These are phyloP conservation scores for Primulina eburnea DNA, from an alignment of 257 asterid genomes.

Conservation along the genomic window DNA sequence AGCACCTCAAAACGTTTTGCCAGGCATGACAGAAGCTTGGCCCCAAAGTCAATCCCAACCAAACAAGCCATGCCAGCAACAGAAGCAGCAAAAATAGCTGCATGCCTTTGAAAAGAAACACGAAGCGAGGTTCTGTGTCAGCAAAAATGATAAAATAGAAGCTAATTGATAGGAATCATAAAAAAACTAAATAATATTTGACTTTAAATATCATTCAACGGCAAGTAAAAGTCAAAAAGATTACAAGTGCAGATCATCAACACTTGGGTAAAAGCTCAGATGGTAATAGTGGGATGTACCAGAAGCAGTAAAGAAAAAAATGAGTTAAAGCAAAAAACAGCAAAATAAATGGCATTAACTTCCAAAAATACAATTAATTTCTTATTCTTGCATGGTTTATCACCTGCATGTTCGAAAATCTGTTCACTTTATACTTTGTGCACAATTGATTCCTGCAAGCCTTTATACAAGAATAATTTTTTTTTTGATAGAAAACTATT, in stretches of 20 bases:
- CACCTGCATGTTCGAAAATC: background rate
- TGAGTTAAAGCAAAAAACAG: background rate
- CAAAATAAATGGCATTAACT: background rate
- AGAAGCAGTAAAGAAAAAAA: background rate
- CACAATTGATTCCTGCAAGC: constrained; percentile 13
- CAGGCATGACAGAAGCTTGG: constrained; percentile 75
- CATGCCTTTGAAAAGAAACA: constrained; percentile 59
- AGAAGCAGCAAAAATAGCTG: constrained; percentile 88
- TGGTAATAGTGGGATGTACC: background rate
- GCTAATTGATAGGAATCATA: constrained; percentile 11
- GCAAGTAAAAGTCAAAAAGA: too few species aligned
- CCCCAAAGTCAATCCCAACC: constrained; percentile 95
- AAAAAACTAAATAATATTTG: background rate
- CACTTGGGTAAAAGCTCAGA: too few species aligned
- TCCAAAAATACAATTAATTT: background rate
- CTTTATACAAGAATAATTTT: constrained; percentile 1
- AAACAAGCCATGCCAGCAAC: constrained; percentile 88
- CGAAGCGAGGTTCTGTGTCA: constrained; percentile 18
- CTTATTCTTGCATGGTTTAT: constrained; percentile 4
- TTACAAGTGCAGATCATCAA: too few species aligned
- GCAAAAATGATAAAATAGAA: constrained; percentile 6
- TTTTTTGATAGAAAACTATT: too few species aligned
- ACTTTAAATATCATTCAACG: too few species aligned
- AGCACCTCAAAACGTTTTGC: constrained; percentile 84
- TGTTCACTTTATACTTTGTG: background rate